These are phyloP conservation scores for Leersia perrieri DNA, from an alignment of 176 grass and related monocot species.

Conservation along the genomic window DNA sequence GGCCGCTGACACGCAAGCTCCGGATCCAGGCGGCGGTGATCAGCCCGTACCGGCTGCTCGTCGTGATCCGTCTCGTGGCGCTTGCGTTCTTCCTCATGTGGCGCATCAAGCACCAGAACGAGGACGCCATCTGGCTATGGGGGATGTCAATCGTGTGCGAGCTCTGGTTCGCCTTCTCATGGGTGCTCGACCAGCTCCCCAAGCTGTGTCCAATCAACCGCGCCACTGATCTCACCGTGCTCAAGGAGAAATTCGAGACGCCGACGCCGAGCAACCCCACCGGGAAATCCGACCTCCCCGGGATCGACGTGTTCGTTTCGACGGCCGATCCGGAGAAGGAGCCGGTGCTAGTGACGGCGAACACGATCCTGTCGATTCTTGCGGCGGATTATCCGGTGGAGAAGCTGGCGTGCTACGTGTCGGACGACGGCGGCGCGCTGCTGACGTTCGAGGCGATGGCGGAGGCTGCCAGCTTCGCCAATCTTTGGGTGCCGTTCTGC, in stretches of 20 bases:
- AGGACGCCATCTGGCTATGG: constrained; percentile 91
- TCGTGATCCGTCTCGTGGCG: constrained; percentile 67
- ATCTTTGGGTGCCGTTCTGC: constrained; percentile 95
- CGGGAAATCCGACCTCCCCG: constrained; percentile 86
- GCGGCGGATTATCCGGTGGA: constrained; percentile 91
- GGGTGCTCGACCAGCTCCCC: constrained; percentile 94
- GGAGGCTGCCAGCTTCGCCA: constrained; percentile 90
- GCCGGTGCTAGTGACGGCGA: constrained; percentile 88
- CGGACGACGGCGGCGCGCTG: constrained; percentile 90
- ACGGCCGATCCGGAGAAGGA: constrained; percentile 95
- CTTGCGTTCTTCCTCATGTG: constrained; percentile 83
- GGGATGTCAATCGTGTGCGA: constrained; percentile 91
- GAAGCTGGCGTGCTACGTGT: constrained; percentile 92
- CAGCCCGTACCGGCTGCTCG: constrained; percentile 94
- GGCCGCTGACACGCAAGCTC: constrained; percentile 92
- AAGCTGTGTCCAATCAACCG: constrained; percentile 92
- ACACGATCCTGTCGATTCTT: constrained; percentile 94
- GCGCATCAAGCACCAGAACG: constrained; percentile 81
- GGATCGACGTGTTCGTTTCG: constrained; percentile 85
- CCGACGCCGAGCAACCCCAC: constrained; percentile 70
- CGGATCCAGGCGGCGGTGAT: constrained; percentile 78
- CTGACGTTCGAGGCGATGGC: constrained; percentile 99
- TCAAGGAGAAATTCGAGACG: constrained; percentile 91
- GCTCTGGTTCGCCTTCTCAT: constrained; percentile 96
- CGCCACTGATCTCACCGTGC: constrained; percentile 76